Evolutionary conservation across 306 rosid species (phyloP), one percentile per base, ranked within the genome.

Genomic region (Boehmeria nivea): DNA sequence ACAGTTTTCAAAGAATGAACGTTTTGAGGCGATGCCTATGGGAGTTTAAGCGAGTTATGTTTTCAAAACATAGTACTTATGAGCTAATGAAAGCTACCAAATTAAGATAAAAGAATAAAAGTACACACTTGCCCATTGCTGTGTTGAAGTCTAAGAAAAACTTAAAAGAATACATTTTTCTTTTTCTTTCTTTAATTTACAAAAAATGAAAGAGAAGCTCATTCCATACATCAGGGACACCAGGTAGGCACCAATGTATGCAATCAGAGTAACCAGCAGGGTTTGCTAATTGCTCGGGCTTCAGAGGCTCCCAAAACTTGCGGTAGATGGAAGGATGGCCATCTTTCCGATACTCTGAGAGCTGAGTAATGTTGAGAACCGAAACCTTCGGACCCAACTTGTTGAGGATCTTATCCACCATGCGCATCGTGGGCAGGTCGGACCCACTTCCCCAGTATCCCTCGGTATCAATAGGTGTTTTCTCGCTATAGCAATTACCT

Each of bases 361-460:
- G 81, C 64, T 91, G 96, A 26, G 99, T 91, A 40, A 91, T 81
- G 68, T 91, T 91, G 58, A 91, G 48, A 48, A 91, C 89, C 6
- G 85, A 75, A 38, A 91, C 81, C 78, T 84, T 83, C 11, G 94
- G 80, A 40, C 66, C 70, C 64, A 91, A 73, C 47, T 63, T 78
- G 65, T 66, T 34, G 39, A 87, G 76, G 65, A 91, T 67, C 20
- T 72, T 79, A 44, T 87, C 87, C 64, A 84, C 76, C 34, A 61
- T 65, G 57, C 64, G 71, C 99, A 84, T 82, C 7, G 99, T 87
- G 3, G 86, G 84, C 73, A 74, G 52, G 78, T 91, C 96, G 6
- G 99, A 87, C 53, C 99, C 96, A 33, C 95, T 91, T 77, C 99
- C 99, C 99, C 99, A 91, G 27, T 91, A 87, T 54, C 94, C 71